Percentiles rank a stretch among this genome's conserved stretches.
Evolutionary conservation across 192 early-diverging fungal genomes (phyloP).

Genomic region (Phycomyces nitens): DNA sequence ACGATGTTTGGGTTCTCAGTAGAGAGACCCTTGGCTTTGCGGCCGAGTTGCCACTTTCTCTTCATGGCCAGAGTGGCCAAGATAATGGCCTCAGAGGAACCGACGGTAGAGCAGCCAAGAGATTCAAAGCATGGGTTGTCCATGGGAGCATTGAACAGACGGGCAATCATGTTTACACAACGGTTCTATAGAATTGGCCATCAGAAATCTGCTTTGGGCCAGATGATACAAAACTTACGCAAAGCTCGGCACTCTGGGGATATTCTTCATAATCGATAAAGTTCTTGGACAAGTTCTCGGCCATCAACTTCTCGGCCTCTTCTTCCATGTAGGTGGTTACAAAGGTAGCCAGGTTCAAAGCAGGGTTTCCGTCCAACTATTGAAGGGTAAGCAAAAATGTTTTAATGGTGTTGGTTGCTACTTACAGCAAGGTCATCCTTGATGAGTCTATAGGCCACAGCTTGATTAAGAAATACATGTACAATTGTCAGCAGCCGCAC

Average conservation of each 20-base stretch:
- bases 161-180: slow-evolving; percentile 44
- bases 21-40: slow-evolving; percentile 60
- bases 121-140: slow-evolving; percentile 37
- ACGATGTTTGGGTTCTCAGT: slow-evolving; percentile 73
- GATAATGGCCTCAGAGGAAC: slow-evolving; percentile 79
- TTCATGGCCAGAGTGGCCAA: slow-evolving; percentile 77
- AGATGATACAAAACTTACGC: slow-evolving; percentile 20
- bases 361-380: slow-evolving; percentile 74
- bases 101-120: slow-evolving; percentile 69
- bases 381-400: slow-evolving; percentile 8
- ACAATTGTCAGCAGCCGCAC: neutral
- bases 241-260: slow-evolving; percentile 39
- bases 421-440: slow-evolving; percentile 33
- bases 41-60: slow-evolving; percentile 63
- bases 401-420: neutral
- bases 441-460: slow-evolving; percentile 34
- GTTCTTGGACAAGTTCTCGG: slow-evolving; percentile 75
- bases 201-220: slow-evolving; percentile 8
- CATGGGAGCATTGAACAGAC: slow-evolving; percentile 37
- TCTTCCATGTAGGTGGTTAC: slow-evolving; percentile 62
- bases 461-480: slow-evolving; percentile 1
- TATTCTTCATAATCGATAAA: slow-evolving; percentile 55
- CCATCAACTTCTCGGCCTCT: slow-evolving; percentile 75
- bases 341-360: slow-evolving; percentile 73
- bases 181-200: slow-evolving; percentile 25